Conservation (phyloP, 2,329 filamentous ascomycete species). For the Ascochyta koolunga region DNA sequence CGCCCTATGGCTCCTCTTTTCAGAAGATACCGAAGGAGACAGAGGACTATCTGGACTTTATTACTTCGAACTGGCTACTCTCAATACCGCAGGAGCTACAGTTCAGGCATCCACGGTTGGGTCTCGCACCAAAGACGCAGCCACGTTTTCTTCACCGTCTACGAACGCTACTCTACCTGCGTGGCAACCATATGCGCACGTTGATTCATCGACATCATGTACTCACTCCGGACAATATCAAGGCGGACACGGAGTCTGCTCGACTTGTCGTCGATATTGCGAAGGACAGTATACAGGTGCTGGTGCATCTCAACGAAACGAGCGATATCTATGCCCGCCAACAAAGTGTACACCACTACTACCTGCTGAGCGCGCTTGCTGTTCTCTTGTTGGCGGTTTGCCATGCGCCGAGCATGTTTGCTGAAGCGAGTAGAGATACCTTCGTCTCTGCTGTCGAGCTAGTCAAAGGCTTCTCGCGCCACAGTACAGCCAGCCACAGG, state of each 20-base stretch:
- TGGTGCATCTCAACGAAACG: slow-evolving; percentile 26
- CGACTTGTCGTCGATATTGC: slow-evolving; percentile 25
- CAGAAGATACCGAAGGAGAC: slow-evolving; percentile 29
- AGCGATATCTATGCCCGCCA: slow-evolving; percentile 30
- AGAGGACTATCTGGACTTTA: slow-evolving; percentile 29
- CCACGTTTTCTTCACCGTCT: slow-evolving; percentile 23
- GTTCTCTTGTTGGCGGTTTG: slow-evolving; percentile 27
- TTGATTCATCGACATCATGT: slow-evolving; percentile 30
- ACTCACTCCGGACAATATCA: slow-evolving; percentile 24
- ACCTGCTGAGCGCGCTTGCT: slow-evolving; percentile 25
- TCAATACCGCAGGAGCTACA: slow-evolving; percentile 26
- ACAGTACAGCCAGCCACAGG: slow-evolving; percentile 24
- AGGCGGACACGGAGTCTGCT: slow-evolving; percentile 16
- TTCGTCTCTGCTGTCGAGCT: slow-evolving; percentile 27
- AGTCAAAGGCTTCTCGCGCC: slow-evolving; percentile 27
- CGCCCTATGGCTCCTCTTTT: slow-evolving; percentile 24
- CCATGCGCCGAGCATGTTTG: slow-evolving; percentile 26
- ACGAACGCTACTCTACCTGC: slow-evolving; percentile 23
- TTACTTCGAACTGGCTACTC: slow-evolving; percentile 25
- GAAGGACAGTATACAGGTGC: slow-evolving; percentile 26
- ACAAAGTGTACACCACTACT: slow-evolving; percentile 28
- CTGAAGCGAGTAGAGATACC: slow-evolving; percentile 22
- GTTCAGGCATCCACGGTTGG: slow-evolving; percentile 22
- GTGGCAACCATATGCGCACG: slow-evolving; percentile 26
- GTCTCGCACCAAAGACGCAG: slow-evolving; percentile 15